Percentiles rank a stretch among this genome's conserved stretches.
phyloP scores from a whole-genome alignment of 1,284 basidiomycete genomes.

The Tylopilus sp. region DNA sequence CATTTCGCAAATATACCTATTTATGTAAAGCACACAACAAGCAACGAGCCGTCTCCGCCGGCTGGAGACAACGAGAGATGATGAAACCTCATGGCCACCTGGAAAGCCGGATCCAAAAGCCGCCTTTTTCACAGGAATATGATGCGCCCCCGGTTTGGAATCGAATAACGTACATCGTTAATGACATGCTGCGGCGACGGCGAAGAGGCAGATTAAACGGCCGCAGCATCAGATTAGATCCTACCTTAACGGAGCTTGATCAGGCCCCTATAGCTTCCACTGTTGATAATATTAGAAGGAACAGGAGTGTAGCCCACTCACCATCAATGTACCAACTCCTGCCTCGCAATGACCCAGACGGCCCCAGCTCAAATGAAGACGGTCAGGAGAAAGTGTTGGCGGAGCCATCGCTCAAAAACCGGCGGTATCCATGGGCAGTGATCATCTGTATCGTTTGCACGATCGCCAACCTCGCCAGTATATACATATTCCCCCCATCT shows the following conservation, averaged over 20 bases:
- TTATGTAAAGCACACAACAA: too few species aligned
- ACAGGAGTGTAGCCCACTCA: not conserved
- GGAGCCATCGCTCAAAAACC: not conserved
- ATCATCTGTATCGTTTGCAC: constrained; percentile 13
- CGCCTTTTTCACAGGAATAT: too few species aligned
- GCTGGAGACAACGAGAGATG: too few species aligned
- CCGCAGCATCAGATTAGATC: too few species aligned
- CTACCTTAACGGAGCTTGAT: too few species aligned
- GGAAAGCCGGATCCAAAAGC: too few species aligned
- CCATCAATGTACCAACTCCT: constrained; percentile 15
- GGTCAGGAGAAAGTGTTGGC: not conserved
- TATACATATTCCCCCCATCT: constrained; percentile 12
- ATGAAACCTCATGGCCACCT: too few species aligned
- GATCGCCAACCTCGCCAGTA: constrained; percentile 13
- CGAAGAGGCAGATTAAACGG: not conserved
- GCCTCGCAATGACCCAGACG: constrained; percentile 15
- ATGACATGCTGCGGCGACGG: not conserved
- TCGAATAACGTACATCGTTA: too few species aligned
- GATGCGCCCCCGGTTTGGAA: too few species aligned
- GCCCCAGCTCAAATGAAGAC: constrained; percentile 1
- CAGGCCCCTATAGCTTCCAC: too few species aligned
- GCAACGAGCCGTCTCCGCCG: too few species aligned
- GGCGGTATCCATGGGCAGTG: constrained; percentile 4
- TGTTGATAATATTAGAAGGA: not conserved
- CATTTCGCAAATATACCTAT: too few species aligned